Base-by-base conservation (phyloP, 495 filamentous ascomycete genomes). In the Annulohypoxylon moriforme region DNA sequence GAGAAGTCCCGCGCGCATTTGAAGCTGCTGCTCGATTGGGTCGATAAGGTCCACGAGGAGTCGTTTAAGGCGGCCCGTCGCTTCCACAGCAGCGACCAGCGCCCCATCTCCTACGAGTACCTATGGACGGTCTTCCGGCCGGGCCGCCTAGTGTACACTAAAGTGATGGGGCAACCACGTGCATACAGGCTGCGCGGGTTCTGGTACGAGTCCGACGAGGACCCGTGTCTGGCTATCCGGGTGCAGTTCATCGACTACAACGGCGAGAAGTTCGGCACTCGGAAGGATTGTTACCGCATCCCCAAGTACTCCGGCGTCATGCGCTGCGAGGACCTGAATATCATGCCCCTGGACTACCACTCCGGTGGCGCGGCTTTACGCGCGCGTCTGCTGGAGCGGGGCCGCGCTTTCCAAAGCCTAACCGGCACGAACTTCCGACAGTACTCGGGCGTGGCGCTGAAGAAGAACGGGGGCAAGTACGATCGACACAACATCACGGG, bases 91-190 rank as follows among this genome's bases (percentile, higher is more conserved):
- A 64, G 68, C 42, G 68, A 74, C 10, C 67, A 70, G 40, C 72
- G 77, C 27, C 74, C 70, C 36, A 79, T 82, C 56, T 44, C 69
- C 11, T 81, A 77, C 68, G 75, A 80, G 36, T 49, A 72, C 24
- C 73, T 81, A 10, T 82, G 81, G 81, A 79, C 76, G 3, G 64
- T 78, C 11, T 81, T 79, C 72, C 65, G 68, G 0, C 75, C 77
- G 9, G 55, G 71, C 6, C 50, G 59, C 42, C 67, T 82, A 46
- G 67, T 76, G 1, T 70, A 77, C 67, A 69, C 56, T 63, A 71
- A 69, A 18, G 6, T 77, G 4, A 61, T 75, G 13, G 68, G 67
- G 7, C 76, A 77, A 31, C 56, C 70, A 52, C 77, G 80, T 18
- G 78, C 79, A 2, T 77, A 72, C 66, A 74, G 72, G 34, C 22